Evolutionary conservation across 768 basidiomycete species (phyloP), one percentile per base, ranked within the genome.

Genomic region (Vishniacozyma victoriae): DNA sequence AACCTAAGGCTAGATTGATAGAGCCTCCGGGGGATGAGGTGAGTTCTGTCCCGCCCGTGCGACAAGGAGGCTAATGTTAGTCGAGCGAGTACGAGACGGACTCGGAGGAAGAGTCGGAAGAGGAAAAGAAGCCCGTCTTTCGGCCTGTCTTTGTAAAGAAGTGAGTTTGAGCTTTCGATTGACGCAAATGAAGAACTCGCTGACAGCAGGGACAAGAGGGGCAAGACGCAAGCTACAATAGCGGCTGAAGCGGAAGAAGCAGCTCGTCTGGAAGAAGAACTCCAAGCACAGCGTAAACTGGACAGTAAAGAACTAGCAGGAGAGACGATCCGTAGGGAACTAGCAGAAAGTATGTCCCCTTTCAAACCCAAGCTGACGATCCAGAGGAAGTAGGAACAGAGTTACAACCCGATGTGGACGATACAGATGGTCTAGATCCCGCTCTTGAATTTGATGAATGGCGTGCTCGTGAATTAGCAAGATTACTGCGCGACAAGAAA

Each of bases 91-190:
- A 87, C 59, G 87, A 86, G 63, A 79, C 78, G n/a, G 82, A 82
- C 42, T 85, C 83, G n/a, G 87, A 88, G 62, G 87, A 86, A 42
- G 66, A 69, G 38, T 68, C 58, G 6, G 67, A 69, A 35, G 67
- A 70, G 43, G 65, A 64, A 48, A 82, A 84, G 67, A 84, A 86
- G 69, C 74, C 81, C 5, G 80, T 83, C 55, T 90, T 93, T 72
- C 78, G 92, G 54, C 95, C 95, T 2, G 86, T 93, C 0, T 99
- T 96, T 70, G 81, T 97, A 15, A 87, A 87, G 46, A 97, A 97
- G 92, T 92, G 67, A 50, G 84, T 73, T 24, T 27, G 3, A 3
- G 5, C 15, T n/a, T n/a, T n/a, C n/a, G n/a, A n/a, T n/a, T n/a
- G n/a, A n/a, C n/a, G n/a, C 15, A 13, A 19, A 37, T n/a, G 3